Evolutionary conservation across 768 basidiomycete species (phyloP), one percentile per base, ranked within the genome.

Genomic region (Boletus reticulatus): DNA sequence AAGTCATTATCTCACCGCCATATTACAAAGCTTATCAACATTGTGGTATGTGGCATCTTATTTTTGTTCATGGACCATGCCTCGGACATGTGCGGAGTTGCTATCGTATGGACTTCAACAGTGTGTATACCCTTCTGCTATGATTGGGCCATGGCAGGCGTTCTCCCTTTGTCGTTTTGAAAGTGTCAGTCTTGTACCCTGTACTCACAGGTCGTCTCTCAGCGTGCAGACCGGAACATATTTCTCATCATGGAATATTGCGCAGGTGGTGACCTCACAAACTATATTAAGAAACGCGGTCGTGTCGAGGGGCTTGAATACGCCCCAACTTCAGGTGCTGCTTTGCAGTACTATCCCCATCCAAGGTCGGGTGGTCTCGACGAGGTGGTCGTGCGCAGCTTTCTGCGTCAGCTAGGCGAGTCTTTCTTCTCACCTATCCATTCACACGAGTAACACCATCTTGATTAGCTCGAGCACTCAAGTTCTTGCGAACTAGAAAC

Each of bases 211-310:
- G 7, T 32, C 20, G 39, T 44, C 49, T 50, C 41, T 36, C 56
- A 90, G 88, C 82, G 86, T 45, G 85, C 87, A 3, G 87, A 90
- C 62, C 80, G 80, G 53, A 82, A 89, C 64, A 88, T 92, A 64
- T 98, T 97, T 75, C 85, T 99, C 53, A 88, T 99, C 64, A 99
- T 98, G 88, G 96, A 97, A 64, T 98, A 84, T 71, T 98, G 97
- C 69, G 85, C 94, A 1, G 96, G 95, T 2, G 95, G 95, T 4
- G 97, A 99, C 73, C 84, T 99, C 47, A 92, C 94, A 0, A 85
- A 92, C 62, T 98, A 98, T 66, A 96, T 98, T 80, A 94, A 94
- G 85, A 94, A 92, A 68, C 87, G 95, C n/a, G 97, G 96, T 16
- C 84, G 88, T 17, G 87, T 98, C 43, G 89, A 96, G 45, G 87